A percentile compares a stretch with the other conserved stretches of the same genome.
phyloP scores from a whole-genome alignment of 306 rosid genomes.

The Gastrolobium bilobum region DNA sequence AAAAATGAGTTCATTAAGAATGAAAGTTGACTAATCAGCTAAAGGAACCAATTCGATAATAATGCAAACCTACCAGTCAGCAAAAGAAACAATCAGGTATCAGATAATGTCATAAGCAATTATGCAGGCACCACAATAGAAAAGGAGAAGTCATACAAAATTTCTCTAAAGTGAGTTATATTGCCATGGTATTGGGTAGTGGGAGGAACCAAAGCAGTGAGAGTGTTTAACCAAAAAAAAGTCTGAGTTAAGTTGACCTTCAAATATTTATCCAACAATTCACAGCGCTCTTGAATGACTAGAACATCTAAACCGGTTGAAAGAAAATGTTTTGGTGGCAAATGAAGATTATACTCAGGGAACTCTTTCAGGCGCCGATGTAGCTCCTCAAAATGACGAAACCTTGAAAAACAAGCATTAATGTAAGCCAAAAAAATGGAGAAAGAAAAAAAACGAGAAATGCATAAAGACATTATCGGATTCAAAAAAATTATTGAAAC shows the following conservation, averaged over 20 bases:
- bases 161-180: conserved; percentile 23
- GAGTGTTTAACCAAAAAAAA: conserved; percentile 32
- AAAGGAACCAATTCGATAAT: conserved; percentile 19
- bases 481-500: conserved; percentile 33
- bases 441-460: conserved; percentile 14
- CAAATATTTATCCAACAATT: conserved; percentile 79
- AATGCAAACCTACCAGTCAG: conserved; percentile 38
- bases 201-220: conserved; percentile 35
- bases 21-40: conserved; percentile 29
- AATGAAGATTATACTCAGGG: conserved; percentile 88
- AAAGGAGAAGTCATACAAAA: conserved; percentile 29
- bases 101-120: conserved; percentile 31
- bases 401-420: conserved; percentile 59
- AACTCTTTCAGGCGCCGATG: conserved; percentile 94
- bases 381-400: conserved; percentile 99
- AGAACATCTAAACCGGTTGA: conserved; percentile 92
- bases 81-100: conserved; percentile 29
- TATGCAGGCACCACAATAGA: conserved; percentile 17
- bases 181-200: conserved; percentile 28
- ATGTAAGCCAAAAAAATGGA: conserved; percentile 24
- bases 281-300: conserved; percentile 91
- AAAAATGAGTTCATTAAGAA: conserved; percentile 14
- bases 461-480: conserved; percentile 26
- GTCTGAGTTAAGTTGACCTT: conserved; percentile 66
- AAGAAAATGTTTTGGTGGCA: conserved; percentile 98